These are phyloP conservation scores for Penicillium ochrochloron DNA, from an alignment of 495 filamentous ascomycete genomes.

Conservation along the genomic window DNA sequence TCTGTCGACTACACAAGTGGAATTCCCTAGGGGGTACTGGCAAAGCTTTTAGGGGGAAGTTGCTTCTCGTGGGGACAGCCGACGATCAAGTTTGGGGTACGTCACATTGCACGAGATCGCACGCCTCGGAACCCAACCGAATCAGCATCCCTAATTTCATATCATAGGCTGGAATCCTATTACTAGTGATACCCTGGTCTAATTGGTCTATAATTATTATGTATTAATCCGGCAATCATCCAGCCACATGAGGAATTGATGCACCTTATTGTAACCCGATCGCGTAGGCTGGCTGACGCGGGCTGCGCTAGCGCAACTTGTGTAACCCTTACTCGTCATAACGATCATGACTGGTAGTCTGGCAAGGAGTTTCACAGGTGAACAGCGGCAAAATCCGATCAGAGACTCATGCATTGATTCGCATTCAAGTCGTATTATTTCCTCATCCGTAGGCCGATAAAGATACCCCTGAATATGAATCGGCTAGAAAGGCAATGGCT, in stretches of 20 bases:
- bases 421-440: neutral
- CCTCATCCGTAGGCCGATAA: neutral
- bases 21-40: slow-evolving; percentile 54
- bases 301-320: neutral
- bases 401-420: neutral
- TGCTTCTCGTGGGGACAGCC: neutral
- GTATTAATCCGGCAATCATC: neutral
- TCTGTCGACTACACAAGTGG: slow-evolving; percentile 51
- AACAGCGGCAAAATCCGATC: neutral
- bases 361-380: too few species aligned
- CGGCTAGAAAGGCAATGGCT: neutral
- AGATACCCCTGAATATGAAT: neutral
- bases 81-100: neutral
- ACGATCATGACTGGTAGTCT: neutral
- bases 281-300: neutral
- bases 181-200: neutral
- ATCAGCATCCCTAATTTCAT: neutral
- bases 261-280: neutral
- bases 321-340: neutral
- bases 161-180: neutral
- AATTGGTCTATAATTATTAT: neutral
- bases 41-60: too few species aligned
- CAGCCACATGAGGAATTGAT: neutral
- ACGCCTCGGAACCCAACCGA: neutral
- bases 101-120: neutral